These are phyloP conservation scores for Cyclospora cayetanensis DNA, from an alignment of 169 alveolate species.

Conservation along the genomic window DNA sequence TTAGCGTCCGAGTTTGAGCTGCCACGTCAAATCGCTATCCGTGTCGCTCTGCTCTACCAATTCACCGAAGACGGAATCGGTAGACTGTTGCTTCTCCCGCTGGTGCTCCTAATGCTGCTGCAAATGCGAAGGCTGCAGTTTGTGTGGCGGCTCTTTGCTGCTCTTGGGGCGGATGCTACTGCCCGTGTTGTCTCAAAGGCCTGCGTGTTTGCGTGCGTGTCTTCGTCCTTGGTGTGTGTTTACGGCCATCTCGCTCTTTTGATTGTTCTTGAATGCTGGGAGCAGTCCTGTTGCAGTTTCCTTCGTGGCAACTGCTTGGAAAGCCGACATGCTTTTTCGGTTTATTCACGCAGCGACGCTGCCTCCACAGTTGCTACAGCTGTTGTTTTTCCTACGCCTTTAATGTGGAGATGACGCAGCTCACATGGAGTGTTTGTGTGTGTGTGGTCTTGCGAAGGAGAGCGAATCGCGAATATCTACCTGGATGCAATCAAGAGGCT, in stretches of 20 bases:
- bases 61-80: constrained; percentile 31
- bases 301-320: not conserved
- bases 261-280: not conserved
- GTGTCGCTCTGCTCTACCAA: constrained; percentile 57
- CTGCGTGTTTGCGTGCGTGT: not conserved
- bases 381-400: not conserved
- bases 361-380: not conserved
- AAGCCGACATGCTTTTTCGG: not conserved
- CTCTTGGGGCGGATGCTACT: not conserved
- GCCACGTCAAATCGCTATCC: constrained; percentile 28
- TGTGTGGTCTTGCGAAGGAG: not conserved
- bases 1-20: not conserved
- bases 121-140: not conserved
- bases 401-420: not conserved
- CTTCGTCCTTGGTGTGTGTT: not conserved
- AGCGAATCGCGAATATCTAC: constrained; percentile 9
- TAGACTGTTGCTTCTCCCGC: not conserved
- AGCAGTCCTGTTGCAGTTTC: not conserved
- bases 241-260: not conserved
- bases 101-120: not conserved
- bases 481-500: constrained; percentile 1
- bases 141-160: too few relatives aligned
- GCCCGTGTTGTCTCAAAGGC: not conserved
- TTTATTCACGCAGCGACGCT: not conserved
- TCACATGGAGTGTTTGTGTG: not conserved